Base-by-base conservation (phyloP, 2,329 filamentous ascomycete genomes). In the Tolypocladium capitatum region DNA sequence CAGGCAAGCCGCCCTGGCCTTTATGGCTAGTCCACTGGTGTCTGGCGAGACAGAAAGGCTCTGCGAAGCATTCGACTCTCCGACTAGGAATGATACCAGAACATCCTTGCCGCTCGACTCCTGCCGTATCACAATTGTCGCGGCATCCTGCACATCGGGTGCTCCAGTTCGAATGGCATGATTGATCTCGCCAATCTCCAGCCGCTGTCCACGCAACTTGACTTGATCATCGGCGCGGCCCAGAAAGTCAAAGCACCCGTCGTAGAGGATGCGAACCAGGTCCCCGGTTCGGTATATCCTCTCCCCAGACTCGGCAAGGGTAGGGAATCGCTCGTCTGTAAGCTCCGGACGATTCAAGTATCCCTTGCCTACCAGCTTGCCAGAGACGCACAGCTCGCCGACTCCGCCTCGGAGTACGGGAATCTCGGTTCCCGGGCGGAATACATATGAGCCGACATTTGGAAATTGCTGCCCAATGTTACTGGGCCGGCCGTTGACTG, bases 171-270 rank as follows among this genome's bases (percentile, higher is more conserved):
- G 81, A 56, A 95, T 87, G 9, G 84, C 78, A 44, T 90, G 82
- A 55, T 94, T 92, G 63, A 96, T 94, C 67, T 97, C 90, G 1
- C 84, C 86, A 51, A 94, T 84, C 58, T 97, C 91, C 1, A 97
- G 74, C 14, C 90, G 75, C 61, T 96, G 90, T 0, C 90, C 90
- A 11, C 91, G 80, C 3, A 96, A 74, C 62, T 97, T 97, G 52
- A 95, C 83, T 64, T 97, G 90, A 48, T 94, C 88, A 59, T 97
- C 91, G 6, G 84, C 84, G 14, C 91, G 79, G 3, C 91, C 90
- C 2, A 94, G 71, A 59, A 96, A 96, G 48, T 91, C 84, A 54
- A 95, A 90, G 40, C 83, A 87, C 1, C 80, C 81, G 60, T 96
- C 84, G 46, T 88, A 74, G 8, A 94, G 67, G 16, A 94, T 73